phyloP scores from a whole-genome alignment of 345 rosid genomes.

The Pistacia integerrima region DNA sequence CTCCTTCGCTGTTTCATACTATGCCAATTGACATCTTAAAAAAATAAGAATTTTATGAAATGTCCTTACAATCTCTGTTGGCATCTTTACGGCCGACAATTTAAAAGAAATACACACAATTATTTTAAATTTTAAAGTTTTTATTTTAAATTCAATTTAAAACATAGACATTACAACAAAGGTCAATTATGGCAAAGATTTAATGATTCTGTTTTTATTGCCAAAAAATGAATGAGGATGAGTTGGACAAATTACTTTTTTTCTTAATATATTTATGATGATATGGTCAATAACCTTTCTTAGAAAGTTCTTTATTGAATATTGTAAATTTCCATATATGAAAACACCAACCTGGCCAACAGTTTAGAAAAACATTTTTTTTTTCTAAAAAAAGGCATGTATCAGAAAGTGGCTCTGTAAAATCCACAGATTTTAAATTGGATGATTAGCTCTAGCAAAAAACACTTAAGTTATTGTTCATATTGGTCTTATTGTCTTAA shows the following conservation, averaged over 20 bases:
- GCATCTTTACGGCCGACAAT: background rate
- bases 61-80: background rate
- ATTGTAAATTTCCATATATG: too few relatives aligned
- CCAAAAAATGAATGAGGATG: background rate
- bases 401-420: background rate
- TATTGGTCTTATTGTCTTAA: background rate
- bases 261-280: background rate
- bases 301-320: background rate
- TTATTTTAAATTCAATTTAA: background rate
- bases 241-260: background rate
- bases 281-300: background rate
- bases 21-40: background rate
- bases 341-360: background rate
- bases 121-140: background rate
- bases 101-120: background rate
- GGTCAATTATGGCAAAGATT: background rate
- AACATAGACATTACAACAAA: background rate
- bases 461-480: background rate
- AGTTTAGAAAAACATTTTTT: background rate
- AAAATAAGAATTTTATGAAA: background rate
- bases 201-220: background rate
- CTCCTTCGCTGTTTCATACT: too few relatives aligned
- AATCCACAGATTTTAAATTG: too few relatives aligned
- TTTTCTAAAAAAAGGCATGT: too few relatives aligned
- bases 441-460: background rate